Base-by-base conservation (phyloP, 2,329 filamentous ascomycete genomes). In the Colletotrichum spaethianum region DNA sequence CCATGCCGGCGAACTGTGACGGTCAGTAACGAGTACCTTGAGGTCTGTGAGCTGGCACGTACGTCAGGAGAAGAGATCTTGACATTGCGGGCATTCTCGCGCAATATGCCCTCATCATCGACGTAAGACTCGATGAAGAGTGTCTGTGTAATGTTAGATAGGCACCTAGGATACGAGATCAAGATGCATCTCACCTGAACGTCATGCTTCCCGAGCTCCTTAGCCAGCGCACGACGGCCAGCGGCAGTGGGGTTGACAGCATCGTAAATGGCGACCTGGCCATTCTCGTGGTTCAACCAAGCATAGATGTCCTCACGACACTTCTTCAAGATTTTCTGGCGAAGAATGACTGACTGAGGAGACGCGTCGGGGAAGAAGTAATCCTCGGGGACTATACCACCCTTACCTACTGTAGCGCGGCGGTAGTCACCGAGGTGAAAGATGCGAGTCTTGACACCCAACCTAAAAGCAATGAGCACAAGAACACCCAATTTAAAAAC, bases 301-400 rank as follows among this genome's bases (percentile, higher is more conserved):
- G 93, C 92, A 79, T 98, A 98, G 69, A 99, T 98, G 79, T 99
- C 96, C 80, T 98, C 95, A 71, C 96, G 92, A 77, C 96, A 99
- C 81, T 97, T 97, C 84, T 98, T 98, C 26, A 99, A 87, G 64
- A 99, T 99, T 86, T 98, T 98, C 82, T 98, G 96, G 42, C 96
- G 92, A 61, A 99, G 86, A 75, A 98, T 91, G n/a, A 98, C 93
- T 1, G 96, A 97, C 16, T 93, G 90, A 4, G 96, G 94, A 33
- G 95, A 96, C 36, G 97, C 96, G 79, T 98, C 95, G 33, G 97
- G 93, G 80, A 96, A 98, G 85, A 99, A 99, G 82, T 99, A 99
- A 81, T 99, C 96, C 74, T 98, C 94, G 1, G 96, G 97, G 20
- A 99, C 93, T 69, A 95, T 91, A 68, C 93, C 92, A 18, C 92